Conservation (phyloP, 2,329 filamentous ascomycete species). For the Beauveria sp. region DNA sequence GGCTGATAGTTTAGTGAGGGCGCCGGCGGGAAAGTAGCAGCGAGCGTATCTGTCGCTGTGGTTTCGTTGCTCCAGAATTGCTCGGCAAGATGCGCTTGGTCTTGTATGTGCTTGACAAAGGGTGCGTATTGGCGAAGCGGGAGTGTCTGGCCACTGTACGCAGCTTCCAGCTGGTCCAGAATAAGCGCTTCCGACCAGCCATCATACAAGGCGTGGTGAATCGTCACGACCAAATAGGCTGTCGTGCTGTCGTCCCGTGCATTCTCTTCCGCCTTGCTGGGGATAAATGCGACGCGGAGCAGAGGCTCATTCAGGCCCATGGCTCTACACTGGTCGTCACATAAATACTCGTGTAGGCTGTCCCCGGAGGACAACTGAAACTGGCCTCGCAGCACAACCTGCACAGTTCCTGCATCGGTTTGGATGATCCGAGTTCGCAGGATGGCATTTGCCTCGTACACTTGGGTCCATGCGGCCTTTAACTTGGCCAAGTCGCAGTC, state of each 20-base stretch:
- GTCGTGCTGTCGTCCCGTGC: neutral
- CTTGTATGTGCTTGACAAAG: conserved; percentile 29
- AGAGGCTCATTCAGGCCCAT: conserved; percentile 25
- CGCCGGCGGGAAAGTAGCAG: conserved; percentile 28
- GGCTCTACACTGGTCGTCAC: neutral
- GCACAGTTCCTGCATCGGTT: conserved; percentile 27
- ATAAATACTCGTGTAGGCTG: neutral
- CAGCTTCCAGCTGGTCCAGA: conserved; percentile 2
- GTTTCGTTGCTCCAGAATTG: conserved; percentile 16
- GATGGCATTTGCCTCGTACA: conserved; percentile 24
- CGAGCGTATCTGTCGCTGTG: conserved; percentile 20
- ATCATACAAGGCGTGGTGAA: conserved; percentile 12
- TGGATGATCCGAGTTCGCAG: conserved; percentile 36
- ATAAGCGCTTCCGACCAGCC: conserved; percentile 11
- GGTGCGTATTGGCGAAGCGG: neutral
- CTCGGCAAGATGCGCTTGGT: conserved; percentile 25
- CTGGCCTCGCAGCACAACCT: conserved; percentile 31
- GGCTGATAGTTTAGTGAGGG: conserved; percentile 35
- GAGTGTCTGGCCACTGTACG: conserved; percentile 9
- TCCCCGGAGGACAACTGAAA: conserved; percentile 18
- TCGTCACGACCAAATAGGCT: neutral
- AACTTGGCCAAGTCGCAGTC: conserved; percentile 12
- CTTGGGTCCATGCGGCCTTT: conserved; percentile 27
- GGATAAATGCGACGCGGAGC: conserved; percentile 25
- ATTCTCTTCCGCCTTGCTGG: neutral